Evolutionary conservation across 2,329 filamentous ascomycete species (phyloP).

Genomic region (Pseudogymnoascus pannorum): DNA sequence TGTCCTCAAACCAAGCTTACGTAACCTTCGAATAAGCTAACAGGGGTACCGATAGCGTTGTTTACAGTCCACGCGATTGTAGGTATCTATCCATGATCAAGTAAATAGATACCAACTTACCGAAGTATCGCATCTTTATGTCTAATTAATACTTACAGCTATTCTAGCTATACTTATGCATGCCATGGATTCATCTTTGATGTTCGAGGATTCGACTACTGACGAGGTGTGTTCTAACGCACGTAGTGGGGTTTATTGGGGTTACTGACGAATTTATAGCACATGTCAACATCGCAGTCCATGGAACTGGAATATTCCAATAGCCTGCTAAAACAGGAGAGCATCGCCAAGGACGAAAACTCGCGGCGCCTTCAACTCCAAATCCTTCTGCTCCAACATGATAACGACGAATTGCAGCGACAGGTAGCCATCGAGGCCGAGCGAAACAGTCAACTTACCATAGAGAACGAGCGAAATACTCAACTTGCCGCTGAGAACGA

Average conservation of each 20-base stretch:
- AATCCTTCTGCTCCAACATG: slow-evolving; percentile 64
- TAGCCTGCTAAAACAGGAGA: slow-evolving; percentile 55
- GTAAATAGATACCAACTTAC: slow-evolving; percentile 8
- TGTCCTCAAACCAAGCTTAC: slow-evolving; percentile 1
- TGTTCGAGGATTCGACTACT: not conserved
- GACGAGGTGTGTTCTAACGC: not conserved
- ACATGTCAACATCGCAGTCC: slow-evolving; percentile 25
- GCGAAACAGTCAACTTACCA: not conserved
- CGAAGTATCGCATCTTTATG: slow-evolving; percentile 7
- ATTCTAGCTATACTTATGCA: slow-evolving; percentile 7
- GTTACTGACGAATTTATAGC: slow-evolving; percentile 16
- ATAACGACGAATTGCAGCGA: slow-evolving; percentile 61
- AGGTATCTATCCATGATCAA: slow-evolving; percentile 11
- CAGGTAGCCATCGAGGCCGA: slow-evolving; percentile 39
- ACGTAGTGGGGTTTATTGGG: not conserved
- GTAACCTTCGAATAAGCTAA: not conserved
- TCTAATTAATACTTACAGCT: slow-evolving; percentile 3
- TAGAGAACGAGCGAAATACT: not conserved
- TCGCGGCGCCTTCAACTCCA: slow-evolving; percentile 62
- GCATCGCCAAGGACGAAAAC: slow-evolving; percentile 68
- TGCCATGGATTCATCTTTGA: slow-evolving; percentile 7
- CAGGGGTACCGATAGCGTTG: slow-evolving; percentile 2
- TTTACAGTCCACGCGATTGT: slow-evolving; percentile 5
- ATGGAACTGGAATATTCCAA: slow-evolving; percentile 66
- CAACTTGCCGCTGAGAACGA: not conserved